Percentiles rank a stretch among this genome's conserved stretches.
Conservation (phyloP, 1,284 basidiomycete genomes). For the Schizophyllum commune region DNA sequence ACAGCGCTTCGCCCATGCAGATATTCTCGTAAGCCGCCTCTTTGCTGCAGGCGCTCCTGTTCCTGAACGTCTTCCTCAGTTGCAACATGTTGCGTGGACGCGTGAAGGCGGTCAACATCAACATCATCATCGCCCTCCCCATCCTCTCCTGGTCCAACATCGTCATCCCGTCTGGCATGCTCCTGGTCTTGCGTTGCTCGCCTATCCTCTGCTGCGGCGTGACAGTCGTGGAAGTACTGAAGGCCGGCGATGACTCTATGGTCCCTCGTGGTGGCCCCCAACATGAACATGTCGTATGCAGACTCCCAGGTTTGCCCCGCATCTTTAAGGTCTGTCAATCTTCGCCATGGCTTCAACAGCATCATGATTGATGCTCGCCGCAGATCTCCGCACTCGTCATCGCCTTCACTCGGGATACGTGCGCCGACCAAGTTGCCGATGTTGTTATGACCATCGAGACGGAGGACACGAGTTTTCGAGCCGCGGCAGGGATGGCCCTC, state of each 20-base stretch:
- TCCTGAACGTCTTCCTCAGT: no score
- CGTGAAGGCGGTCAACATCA: no score
- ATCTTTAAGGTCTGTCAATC: not conserved
- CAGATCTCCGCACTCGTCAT: not conserved
- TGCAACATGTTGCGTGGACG: no score
- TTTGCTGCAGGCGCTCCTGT: no score
- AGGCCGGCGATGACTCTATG: not conserved
- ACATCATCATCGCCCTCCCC: no score
- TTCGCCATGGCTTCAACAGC: not conserved
- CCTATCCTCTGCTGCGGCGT: not conserved
- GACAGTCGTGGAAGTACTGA: not conserved
- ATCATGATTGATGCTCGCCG: not conserved
- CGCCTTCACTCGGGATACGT: not conserved
- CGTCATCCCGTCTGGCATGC: no score
- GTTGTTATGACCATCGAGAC: constrained; percentile 12
- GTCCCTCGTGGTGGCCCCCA: not conserved
- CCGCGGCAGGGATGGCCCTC: constrained; percentile 6
- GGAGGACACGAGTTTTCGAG: constrained; percentile 10
- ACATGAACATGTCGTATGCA: not conserved
- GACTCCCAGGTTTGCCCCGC: not conserved
- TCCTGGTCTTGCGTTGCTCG: no score
- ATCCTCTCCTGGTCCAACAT: no score
- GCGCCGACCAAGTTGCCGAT: constrained; percentile 9
- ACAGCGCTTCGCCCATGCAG: no score
- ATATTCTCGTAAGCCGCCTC: no score